Conservation (phyloP, 2,329 filamentous ascomycete species). For the Periconia digitata region DNA sequence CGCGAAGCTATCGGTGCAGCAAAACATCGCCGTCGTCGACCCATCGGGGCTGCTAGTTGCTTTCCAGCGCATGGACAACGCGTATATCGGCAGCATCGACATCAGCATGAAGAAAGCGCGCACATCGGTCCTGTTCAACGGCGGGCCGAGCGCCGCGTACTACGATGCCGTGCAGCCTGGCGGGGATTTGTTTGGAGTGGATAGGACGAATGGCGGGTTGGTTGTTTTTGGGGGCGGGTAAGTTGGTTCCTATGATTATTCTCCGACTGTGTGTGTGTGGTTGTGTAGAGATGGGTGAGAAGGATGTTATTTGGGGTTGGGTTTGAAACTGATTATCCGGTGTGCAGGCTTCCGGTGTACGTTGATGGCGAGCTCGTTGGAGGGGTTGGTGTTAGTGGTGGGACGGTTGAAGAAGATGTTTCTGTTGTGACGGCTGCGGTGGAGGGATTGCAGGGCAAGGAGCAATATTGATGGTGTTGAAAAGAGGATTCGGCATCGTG, state of each 20-base stretch:
- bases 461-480: no score
- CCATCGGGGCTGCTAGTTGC: conserved; percentile 30
- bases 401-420: conserved; percentile 28
- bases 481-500: no score
- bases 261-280: no score
- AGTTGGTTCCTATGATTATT: background rate
- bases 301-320: background rate
- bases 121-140: conserved; percentile 32
- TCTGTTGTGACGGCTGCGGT: conserved; percentile 24
- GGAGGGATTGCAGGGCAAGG: conserved; percentile 14
- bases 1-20: conserved; percentile 21
- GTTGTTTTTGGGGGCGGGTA: conserved; percentile 31
- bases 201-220: conserved; percentile 31
- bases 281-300: no score
- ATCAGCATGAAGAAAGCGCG: conserved; percentile 32
- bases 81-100: conserved; percentile 29
- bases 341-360: conserved; percentile 25
- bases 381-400: conserved; percentile 32
- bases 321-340: background rate
- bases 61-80: conserved; percentile 33
- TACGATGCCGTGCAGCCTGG: conserved; percentile 20
- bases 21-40: conserved; percentile 34
- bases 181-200: conserved; percentile 21
- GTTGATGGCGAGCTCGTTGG: conserved; percentile 26
- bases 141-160: conserved; percentile 16